Evolutionary conservation across 192 early-diverging fungal species (phyloP).

Genomic region (Coemansia sp.): DNA sequence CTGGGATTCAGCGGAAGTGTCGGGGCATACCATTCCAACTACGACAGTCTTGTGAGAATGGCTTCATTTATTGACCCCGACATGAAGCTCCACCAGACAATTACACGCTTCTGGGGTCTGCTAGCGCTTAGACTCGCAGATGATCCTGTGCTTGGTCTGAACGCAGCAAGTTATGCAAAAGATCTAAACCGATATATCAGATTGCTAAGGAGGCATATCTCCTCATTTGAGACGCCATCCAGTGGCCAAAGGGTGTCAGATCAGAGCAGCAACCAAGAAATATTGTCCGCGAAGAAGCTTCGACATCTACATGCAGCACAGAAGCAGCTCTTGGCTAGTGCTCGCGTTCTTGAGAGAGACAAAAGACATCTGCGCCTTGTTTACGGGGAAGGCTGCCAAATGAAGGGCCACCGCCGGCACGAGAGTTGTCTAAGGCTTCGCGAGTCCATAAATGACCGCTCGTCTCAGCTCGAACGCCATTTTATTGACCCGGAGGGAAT

Average conservation of each 20-base stretch:
- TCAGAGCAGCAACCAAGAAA: not conserved
- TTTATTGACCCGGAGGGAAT: conserved; percentile 63
- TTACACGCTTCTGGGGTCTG: conserved; percentile 53
- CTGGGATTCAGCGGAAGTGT: conserved; percentile 55
- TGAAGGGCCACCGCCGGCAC: conserved; percentile 38
- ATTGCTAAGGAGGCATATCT: conserved; percentile 31
- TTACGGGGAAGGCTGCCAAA: conserved; percentile 53
- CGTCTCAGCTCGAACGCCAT: conserved; percentile 57
- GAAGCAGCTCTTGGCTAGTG: conserved; percentile 32
- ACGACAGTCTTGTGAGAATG: conserved; percentile 66
- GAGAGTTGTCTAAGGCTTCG: conserved; percentile 38
- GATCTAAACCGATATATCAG: conserved; percentile 50
- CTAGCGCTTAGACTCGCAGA: conserved; percentile 53
- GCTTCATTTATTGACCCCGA: conserved; percentile 58
- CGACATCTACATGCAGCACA: conserved; percentile 33
- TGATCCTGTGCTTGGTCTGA: conserved; percentile 49
- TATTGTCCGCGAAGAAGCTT: conserved; percentile 13
- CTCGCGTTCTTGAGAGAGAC: conserved; percentile 34
- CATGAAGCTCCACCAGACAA: conserved; percentile 57
- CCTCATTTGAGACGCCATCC: not conserved
- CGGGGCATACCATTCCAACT: conserved; percentile 68
- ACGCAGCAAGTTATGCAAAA: conserved; percentile 52
- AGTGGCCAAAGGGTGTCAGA: not conserved
- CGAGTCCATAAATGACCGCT: conserved; percentile 52
- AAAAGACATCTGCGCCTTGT: conserved; percentile 22